Base-by-base conservation (phyloP, 139 green algal genomes). In the Astrephomene gubernaculifera region DNA sequence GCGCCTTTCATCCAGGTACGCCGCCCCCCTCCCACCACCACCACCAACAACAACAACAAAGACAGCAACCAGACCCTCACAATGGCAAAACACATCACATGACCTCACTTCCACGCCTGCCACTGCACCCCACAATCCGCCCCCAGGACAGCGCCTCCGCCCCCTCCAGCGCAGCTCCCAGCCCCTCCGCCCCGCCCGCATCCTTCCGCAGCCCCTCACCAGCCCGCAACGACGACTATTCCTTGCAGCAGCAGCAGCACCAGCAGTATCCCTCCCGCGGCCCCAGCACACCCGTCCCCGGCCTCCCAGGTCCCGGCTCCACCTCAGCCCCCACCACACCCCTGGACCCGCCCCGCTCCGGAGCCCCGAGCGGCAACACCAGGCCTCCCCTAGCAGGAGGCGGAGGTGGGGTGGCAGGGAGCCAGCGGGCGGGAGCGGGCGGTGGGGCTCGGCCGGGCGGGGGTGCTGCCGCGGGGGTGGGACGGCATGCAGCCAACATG, bases 131-230 rank as follows among this genome's bases (percentile, higher is more conserved):
- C n/a, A n/a, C n/a, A n/a, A n/a, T n/a, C n/a, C n/a, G n/a, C n/a
- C 49, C 49, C 12, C 49, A 57, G 49, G 49, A 57, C 17, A 57
- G 49, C 49, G 49, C 12, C 49, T 57, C 49, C 49, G 49, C 49
- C 12, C 49, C 12, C 12, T 57, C 12, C 49, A 27, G 29, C 61
- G 61, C 41, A 3, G 41, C 35, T 12, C 33, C 5, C 41, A 39
- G 2, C 19, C 29, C 70, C 41, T 21, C 70, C 4, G 39, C 24
- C 6, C 21, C 33, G 4, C 64, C 64, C 7, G 7, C 64, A 14
- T 3, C 65, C 35, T 78, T 78, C 29, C 43, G 76, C 38, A 83
- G 29, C 39, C 76, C 76, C 14, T 60, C 76, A 21, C 38, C 76
- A 25, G 44, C 76, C 5, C 36, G 68, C 68, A 39, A 7, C 68